These are phyloP conservation scores for Pythium grandisporangium DNA, from an alignment of 352 stramenopile species.

Conservation along the genomic window DNA sequence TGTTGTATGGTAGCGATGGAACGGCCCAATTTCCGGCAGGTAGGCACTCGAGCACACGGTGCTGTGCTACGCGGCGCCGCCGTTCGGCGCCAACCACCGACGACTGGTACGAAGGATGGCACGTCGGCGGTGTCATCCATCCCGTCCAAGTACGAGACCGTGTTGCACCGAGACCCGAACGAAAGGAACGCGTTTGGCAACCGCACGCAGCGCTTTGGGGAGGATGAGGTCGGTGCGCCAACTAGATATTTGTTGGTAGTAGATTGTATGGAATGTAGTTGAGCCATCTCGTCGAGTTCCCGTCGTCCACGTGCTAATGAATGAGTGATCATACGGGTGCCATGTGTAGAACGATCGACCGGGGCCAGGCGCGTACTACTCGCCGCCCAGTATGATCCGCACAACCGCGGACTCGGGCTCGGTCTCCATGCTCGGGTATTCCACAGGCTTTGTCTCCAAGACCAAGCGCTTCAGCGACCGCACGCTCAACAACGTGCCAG, in stretches of 20 bases:
- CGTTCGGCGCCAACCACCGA: constrained; percentile 6
- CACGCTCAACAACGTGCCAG: constrained; percentile 32
- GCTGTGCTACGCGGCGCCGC: constrained; percentile 7
- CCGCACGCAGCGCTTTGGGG: constrained; percentile 54
- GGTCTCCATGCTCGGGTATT: constrained; percentile 65
- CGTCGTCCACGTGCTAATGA: too few relatives aligned
- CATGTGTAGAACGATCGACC: constrained; percentile 70
- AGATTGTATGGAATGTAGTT: too few relatives aligned
- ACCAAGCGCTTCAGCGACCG: constrained; percentile 58
- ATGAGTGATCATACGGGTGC: too few relatives aligned
- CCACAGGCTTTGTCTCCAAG: constrained; percentile 72
- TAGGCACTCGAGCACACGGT: constrained; percentile 22
- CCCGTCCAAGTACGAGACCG: constrained; percentile 71
- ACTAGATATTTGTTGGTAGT: background rate
- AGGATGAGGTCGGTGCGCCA: constrained; percentile 23
- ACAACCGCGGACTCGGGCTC: constrained; percentile 53
- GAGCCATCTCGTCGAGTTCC: too few relatives aligned
- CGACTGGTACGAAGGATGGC: too few relatives aligned
- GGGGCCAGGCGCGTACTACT: constrained; percentile 65
- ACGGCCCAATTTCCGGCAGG: constrained; percentile 46
- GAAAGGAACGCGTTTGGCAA: constrained; percentile 64
- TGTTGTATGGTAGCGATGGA: too few relatives aligned
- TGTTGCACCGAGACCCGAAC: constrained; percentile 43
- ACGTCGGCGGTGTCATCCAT: constrained; percentile 51
- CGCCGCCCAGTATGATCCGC: constrained; percentile 43